Evolutionary conservation across 768 basidiomycete genomes (phyloP).

Genomic region (Myochromella boudieri): DNA sequence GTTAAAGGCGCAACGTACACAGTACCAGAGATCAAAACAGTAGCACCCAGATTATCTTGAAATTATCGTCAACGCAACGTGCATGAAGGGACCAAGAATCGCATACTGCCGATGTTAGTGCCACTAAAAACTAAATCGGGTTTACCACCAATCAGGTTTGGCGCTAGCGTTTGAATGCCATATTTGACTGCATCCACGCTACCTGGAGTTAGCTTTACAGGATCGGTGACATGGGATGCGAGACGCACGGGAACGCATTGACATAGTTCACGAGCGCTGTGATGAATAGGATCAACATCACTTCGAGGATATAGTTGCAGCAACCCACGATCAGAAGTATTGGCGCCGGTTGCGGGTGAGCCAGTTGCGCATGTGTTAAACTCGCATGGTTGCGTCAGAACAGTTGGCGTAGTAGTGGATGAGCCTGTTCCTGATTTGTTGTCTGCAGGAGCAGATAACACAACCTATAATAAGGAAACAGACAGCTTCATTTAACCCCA

Average conservation of each 20-base stretch:
- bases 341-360: constrained; percentile 38
- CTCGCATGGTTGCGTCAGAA: constrained; percentile 35
- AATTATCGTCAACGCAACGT: neutral
- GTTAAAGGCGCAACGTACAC: constrained; percentile 32
- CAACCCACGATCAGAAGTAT: constrained; percentile 36
- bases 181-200: constrained; percentile 36
- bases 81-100: neutral
- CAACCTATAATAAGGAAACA: constrained; percentile 29
- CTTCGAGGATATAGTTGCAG: too few relatives aligned
- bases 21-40: constrained; percentile 38
- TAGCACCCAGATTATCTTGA: constrained; percentile 34
- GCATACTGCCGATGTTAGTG: constrained; percentile 31
- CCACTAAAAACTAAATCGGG: constrained; percentile 40
- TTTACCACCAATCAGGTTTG: constrained; percentile 28
- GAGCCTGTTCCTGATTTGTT: constrained; percentile 44
- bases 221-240: too few relatives aligned
- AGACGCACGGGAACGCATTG: constrained; percentile 38
- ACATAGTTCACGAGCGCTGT: constrained; percentile 43
- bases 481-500: too few relatives aligned
- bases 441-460: constrained; percentile 42
- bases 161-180: constrained; percentile 38
- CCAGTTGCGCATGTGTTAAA: constrained; percentile 41
- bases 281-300: too few relatives aligned
- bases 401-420: constrained; percentile 27
- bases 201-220: neutral